A percentile compares a stretch with the other conserved stretches of the same genome.
These are phyloP conservation scores for Scheffersomyces segobiensis DNA, from an alignment of 1,139 yeast genomes.

Conservation along the genomic window DNA sequence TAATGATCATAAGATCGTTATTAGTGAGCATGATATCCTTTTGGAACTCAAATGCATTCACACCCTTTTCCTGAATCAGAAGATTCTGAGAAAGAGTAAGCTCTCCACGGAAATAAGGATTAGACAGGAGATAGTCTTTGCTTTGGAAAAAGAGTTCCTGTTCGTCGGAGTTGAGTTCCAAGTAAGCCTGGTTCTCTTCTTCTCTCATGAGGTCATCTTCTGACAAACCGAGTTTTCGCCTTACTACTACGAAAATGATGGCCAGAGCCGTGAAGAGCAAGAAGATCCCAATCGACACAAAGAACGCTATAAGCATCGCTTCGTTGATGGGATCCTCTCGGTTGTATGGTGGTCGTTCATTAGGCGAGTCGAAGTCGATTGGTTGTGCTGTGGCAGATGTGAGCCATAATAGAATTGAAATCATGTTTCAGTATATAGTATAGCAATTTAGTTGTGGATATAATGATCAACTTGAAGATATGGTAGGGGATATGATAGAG, in stretches of 20 bases:
- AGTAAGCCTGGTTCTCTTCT: slow-evolving; percentile 60
- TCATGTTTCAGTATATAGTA: neutral
- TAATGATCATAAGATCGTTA: slow-evolving; percentile 62
- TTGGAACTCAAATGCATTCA: slow-evolving; percentile 88
- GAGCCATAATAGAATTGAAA: neutral
- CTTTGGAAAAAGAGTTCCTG: slow-evolving; percentile 80
- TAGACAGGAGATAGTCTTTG: slow-evolving; percentile 53
- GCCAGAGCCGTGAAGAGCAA: slow-evolving; percentile 3
- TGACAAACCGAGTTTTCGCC: slow-evolving; percentile 14
- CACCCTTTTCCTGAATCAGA: slow-evolving; percentile 87
- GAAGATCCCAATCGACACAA: slow-evolving; percentile 4
- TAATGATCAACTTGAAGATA: neutral
- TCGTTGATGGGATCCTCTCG: neutral
- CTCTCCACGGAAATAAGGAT: slow-evolving; percentile 54
- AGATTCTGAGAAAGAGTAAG: slow-evolving; percentile 51
- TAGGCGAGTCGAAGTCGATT: neutral
- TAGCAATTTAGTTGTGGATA: neutral
- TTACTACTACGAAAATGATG: slow-evolving; percentile 7
- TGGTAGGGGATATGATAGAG: neutral
- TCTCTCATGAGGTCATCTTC: slow-evolving; percentile 65
- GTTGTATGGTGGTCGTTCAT: neutral
- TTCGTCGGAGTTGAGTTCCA: slow-evolving; percentile 66
- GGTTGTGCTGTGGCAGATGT: neutral
- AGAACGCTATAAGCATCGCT: slow-evolving; percentile 3
- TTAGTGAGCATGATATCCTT: slow-evolving; percentile 65